phyloP scores from a whole-genome alignment of 2,329 filamentous ascomycete genomes.

The Colletotrichum spaethianum region DNA sequence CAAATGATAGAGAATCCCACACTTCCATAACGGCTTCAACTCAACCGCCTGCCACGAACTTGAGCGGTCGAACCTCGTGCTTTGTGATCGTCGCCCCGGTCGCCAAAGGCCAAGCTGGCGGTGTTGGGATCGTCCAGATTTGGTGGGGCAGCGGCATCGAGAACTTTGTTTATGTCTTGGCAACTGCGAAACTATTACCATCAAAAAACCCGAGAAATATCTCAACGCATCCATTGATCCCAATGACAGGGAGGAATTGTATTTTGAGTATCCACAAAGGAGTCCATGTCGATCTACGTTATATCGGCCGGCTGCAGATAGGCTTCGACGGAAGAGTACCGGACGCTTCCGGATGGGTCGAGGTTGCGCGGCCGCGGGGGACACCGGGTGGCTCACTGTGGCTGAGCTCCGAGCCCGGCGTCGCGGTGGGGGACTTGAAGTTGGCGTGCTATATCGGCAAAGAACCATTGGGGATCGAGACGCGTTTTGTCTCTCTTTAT shows the following conservation, averaged over 20 bases:
- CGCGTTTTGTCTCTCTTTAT: not conserved
- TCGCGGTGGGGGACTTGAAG: not conserved
- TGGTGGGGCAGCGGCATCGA: not conserved
- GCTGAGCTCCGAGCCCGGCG: not conserved
- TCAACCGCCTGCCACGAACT: not conserved
- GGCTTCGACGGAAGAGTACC: not conserved
- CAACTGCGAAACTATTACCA: not conserved
- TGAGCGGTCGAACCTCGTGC: not conserved
- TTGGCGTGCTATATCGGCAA: not conserved
- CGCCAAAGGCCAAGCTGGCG: not conserved
- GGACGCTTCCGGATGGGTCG: not conserved
- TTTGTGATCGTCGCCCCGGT: not conserved
- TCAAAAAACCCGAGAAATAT: not conserved
- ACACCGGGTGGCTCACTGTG: not conserved
- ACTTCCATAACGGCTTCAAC: not conserved
- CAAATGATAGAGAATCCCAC: not conserved
- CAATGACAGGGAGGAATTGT: not conserved
- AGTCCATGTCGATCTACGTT: too few species aligned
- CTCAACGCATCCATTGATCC: not conserved
- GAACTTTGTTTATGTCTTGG: not conserved
- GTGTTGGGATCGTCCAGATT: not conserved
- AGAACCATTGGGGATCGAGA: not conserved
- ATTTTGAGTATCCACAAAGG: too few species aligned
- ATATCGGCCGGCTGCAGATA: not conserved
- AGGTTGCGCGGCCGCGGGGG: constrained; percentile 1